A percentile compares a stretch with the other conserved stretches of the same genome.
Conservation (phyloP, 2,329 filamentous ascomycete species). For the Beauveria medogensis region DNA sequence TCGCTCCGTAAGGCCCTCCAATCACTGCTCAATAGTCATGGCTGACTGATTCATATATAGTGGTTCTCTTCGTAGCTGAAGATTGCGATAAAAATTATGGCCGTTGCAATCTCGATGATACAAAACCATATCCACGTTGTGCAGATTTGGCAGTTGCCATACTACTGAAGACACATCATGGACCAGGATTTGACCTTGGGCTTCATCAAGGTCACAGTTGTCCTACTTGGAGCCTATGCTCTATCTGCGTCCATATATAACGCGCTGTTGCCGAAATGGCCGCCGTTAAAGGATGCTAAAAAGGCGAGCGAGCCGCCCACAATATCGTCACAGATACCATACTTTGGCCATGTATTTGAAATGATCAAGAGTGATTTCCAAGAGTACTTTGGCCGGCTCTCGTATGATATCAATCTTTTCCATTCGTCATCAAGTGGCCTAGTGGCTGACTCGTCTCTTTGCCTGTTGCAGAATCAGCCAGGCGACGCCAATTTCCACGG, state of each 20-base stretch:
- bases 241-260: neutral
- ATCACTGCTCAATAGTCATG: neutral
- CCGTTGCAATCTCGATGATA: neutral
- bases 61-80: neutral
- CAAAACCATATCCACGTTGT: neutral
- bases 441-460: neutral
- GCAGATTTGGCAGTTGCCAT: neutral
- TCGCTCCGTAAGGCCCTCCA: neutral
- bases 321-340: constrained; percentile 3
- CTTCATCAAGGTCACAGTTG: neutral
- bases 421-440: neutral
- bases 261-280: neutral
- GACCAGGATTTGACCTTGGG: neutral
- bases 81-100: neutral
- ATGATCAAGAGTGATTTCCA: constrained; percentile 6
- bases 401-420: neutral
- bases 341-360: neutral
- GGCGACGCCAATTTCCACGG: neutral
- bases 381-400: constrained; percentile 8
- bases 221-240: neutral
- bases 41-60: neutral
- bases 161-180: neutral
- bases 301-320: constrained; percentile 1
- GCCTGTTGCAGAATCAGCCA: neutral
- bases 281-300: neutral